A percentile compares a stretch with the other conserved stretches of the same genome.
Evolutionary conservation across 2,329 filamentous ascomycete species (phyloP).

Genomic region (Karstenula rhodostoma): DNA sequence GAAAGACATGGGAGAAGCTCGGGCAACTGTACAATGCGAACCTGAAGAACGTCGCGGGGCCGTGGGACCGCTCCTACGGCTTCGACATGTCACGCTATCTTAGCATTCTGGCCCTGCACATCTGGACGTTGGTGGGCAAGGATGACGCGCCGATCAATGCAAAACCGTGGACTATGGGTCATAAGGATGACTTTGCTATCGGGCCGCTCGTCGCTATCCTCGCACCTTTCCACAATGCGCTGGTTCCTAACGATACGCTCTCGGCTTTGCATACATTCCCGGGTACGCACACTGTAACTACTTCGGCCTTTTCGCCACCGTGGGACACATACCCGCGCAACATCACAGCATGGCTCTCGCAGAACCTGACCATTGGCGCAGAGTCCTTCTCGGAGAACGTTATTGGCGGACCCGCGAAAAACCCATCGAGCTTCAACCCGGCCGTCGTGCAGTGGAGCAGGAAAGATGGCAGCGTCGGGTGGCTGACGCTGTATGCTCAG

Average conservation of each 20-base stretch:
- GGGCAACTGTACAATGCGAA: slow-evolving; percentile 65
- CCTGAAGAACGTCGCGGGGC: slow-evolving; percentile 68
- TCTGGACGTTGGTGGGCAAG: slow-evolving; percentile 66
- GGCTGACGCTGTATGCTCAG: slow-evolving; percentile 40
- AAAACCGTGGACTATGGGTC: slow-evolving; percentile 63
- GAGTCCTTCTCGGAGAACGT: slow-evolving; percentile 65
- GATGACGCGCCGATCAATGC: slow-evolving; percentile 45
- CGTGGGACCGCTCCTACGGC: slow-evolving; percentile 70
- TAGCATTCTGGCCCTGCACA: slow-evolving; percentile 64
- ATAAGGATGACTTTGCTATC: slow-evolving; percentile 67
- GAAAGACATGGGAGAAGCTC: slow-evolving; percentile 62
- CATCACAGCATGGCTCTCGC: slow-evolving; percentile 66
- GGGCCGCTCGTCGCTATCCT: slow-evolving; percentile 65
- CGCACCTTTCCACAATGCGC: slow-evolving; percentile 57
- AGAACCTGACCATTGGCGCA: slow-evolving; percentile 67
- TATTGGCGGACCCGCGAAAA: slow-evolving; percentile 63
- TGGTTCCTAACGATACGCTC: slow-evolving; percentile 54
- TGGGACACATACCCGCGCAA: slow-evolving; percentile 66
- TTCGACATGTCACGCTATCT: slow-evolving; percentile 71
- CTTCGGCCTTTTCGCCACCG: slow-evolving; percentile 65
- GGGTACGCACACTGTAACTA: slow-evolving; percentile 62
- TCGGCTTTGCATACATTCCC: slow-evolving; percentile 57
- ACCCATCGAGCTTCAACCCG: slow-evolving; percentile 64
- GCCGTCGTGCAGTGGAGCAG: slow-evolving; percentile 67
- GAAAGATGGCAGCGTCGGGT: slow-evolving; percentile 39